phyloP scores from a whole-genome alignment of 768 basidiomycete genomes.

The Daedaleopsis sinensis region DNA sequence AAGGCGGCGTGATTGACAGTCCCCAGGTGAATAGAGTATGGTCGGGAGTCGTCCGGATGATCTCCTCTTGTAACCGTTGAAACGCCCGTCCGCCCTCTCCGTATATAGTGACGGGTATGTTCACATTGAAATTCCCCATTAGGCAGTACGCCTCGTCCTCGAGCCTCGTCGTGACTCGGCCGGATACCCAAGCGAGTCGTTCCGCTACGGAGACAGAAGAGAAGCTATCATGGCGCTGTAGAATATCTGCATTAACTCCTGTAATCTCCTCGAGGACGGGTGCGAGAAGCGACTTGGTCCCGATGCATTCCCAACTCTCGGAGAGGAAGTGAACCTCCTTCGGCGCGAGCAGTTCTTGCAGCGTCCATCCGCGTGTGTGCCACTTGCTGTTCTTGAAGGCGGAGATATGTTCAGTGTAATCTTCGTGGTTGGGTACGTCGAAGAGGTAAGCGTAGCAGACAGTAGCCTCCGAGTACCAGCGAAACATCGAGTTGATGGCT shows the following conservation, averaged over 20 bases:
- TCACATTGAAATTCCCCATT: slow-evolving; percentile 4
- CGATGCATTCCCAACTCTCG: neutral
- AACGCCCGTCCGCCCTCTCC: slow-evolving; percentile 6
- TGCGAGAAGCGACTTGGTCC: neutral
- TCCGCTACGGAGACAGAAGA: neutral
- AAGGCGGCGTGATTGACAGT: neutral
- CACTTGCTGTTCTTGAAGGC: neutral
- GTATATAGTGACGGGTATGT: slow-evolving; percentile 13
- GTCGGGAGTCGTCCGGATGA: neutral
- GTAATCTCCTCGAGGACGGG: neutral
- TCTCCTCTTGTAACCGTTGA: neutral
- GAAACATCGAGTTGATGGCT: slow-evolving; percentile 1
- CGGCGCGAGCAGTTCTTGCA: slow-evolving; percentile 11
- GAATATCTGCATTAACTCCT: neutral
- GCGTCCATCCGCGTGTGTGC: slow-evolving; percentile 12
- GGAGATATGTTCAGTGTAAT: neutral
- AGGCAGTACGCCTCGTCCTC: slow-evolving; percentile 11
- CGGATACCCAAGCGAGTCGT: slow-evolving; percentile 4
- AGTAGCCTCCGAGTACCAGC: neutral
- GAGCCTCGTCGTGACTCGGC: slow-evolving; percentile 1
- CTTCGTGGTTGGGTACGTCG: neutral
- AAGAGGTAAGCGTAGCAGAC: slow-evolving; percentile 6
- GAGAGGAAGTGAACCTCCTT: slow-evolving; percentile 1
- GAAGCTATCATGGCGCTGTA: neutral
- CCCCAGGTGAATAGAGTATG: neutral